phyloP scores from a whole-genome alignment of 306 rosid species.

The Purshia tridentata region DNA sequence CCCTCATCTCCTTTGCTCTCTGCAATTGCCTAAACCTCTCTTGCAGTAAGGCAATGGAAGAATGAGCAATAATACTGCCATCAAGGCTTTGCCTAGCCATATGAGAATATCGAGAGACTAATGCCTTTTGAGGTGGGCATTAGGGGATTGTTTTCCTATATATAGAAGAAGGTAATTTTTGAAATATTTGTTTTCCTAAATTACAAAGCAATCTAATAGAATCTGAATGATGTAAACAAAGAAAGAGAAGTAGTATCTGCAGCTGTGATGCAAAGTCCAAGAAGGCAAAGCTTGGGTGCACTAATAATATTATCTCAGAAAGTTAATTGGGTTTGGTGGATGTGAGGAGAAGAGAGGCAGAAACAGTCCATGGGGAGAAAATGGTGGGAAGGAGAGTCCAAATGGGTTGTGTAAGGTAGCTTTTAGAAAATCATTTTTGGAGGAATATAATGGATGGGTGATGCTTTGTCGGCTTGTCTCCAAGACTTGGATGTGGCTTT shows the following conservation, averaged over 20 bases:
- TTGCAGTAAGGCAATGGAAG: constrained; percentile 53
- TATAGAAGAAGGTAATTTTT: constrained; percentile 23
- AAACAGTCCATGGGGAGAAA: constrained; percentile 27
- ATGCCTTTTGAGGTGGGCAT: constrained; percentile 19
- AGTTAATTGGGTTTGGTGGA: constrained; percentile 35
- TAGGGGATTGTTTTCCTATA: constrained; percentile 1
- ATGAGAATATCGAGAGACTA: neutral
- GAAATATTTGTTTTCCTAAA: neutral
- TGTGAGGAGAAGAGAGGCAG: constrained; percentile 43
- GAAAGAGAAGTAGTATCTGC: constrained; percentile 31
- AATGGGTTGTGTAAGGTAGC: constrained; percentile 40
- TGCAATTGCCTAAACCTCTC: constrained; percentile 50
- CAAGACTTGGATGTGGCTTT: constrained; percentile 28
- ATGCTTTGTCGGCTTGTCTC: constrained; percentile 35
- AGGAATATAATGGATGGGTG: constrained; percentile 38
- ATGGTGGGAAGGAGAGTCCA: constrained; percentile 36
- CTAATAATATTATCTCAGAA: constrained; percentile 13
- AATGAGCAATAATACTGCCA: constrained; percentile 26
- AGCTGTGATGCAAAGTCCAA: constrained; percentile 36
- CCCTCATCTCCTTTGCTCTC: constrained; percentile 51
- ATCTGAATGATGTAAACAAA: constrained; percentile 33
- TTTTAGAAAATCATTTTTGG: constrained; percentile 34
- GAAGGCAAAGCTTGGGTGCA: constrained; percentile 30
- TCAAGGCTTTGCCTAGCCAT: constrained; percentile 40
- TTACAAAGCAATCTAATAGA: constrained; percentile 1